Evolutionary conservation across 768 basidiomycete species (phyloP).

Genomic region (Goffeauzyma gilvescens): DNA sequence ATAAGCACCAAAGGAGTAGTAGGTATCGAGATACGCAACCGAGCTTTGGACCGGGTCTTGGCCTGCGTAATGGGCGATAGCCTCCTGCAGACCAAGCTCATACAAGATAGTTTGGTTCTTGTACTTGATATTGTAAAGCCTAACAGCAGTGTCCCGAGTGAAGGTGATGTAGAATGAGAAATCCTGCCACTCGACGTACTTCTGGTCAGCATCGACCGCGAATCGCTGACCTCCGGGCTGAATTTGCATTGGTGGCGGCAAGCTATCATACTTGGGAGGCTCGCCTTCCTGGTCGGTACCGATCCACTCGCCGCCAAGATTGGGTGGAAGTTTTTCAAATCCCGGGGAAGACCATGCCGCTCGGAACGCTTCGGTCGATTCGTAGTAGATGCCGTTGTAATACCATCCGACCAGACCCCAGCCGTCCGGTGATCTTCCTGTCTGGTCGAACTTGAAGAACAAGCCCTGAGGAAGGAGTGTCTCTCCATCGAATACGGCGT

Average conservation of each 20-base stretch:
- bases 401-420: conserved; percentile 21
- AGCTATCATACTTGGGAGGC: conserved; percentile 12
- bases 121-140: conserved; percentile 21
- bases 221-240: conserved; percentile 21
- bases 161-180: conserved; percentile 20
- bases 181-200: conserved; percentile 22
- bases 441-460: conserved; percentile 20
- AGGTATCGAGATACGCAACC: conserved; percentile 15
- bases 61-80: conserved; percentile 20
- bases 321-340: conserved; percentile 15
- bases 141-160: conserved; percentile 17
- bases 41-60: conserved; percentile 18
- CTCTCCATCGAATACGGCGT: conserved; percentile 15
- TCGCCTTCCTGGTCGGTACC: conserved; percentile 17
- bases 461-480: conserved; percentile 21
- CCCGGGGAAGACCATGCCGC: conserved; percentile 13
- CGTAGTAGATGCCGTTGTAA: conserved; percentile 18
- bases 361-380: conserved; percentile 20
- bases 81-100: conserved; percentile 23
- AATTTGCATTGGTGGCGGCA: conserved; percentile 16
- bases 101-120: conserved; percentile 18
- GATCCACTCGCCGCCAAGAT: conserved; percentile 14
- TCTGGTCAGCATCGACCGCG: conserved; percentile 15
- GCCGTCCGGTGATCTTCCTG: conserved; percentile 18
- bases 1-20: conserved; percentile 22